Evolutionary conservation across 768 basidiomycete species (phyloP).

Genomic region (Stropharia rugosoannulata): DNA sequence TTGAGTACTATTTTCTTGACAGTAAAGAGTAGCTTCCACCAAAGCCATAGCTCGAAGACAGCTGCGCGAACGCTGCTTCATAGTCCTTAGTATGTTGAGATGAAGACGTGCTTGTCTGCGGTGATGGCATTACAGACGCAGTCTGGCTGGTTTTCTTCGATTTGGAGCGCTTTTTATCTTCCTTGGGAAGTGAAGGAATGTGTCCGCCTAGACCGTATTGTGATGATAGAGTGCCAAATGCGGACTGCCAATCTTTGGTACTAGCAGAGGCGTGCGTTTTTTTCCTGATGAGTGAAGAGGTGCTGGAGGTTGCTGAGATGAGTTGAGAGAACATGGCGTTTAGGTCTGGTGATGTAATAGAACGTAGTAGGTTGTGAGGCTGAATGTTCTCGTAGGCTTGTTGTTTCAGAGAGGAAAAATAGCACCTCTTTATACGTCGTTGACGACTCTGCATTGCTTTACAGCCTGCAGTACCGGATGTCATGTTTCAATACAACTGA

Average conservation of each 20-base stretch:
- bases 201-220: constrained; percentile 1
- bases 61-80: constrained; percentile 1
- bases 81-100: not conserved
- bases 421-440: no score
- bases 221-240: constrained; percentile 3
- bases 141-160: not conserved
- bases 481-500: no score
- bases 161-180: not conserved
- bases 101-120: not conserved
- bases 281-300: not conserved
- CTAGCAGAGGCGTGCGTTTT: not conserved
- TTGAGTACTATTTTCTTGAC: not conserved
- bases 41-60: constrained; percentile 3
- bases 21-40: not conserved
- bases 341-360: not conserved
- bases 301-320: not conserved
- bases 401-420: no score
- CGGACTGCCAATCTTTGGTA: not conserved
- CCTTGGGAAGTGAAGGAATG: not conserved
- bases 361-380: no score
- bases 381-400: no score
- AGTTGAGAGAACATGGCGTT: not conserved
- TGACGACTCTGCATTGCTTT: no score
- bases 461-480: no score
- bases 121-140: not conserved